These are phyloP conservation scores for Teratosphaeria destructans DNA, from an alignment of 2,329 filamentous ascomycete species.

Conservation along the genomic window DNA sequence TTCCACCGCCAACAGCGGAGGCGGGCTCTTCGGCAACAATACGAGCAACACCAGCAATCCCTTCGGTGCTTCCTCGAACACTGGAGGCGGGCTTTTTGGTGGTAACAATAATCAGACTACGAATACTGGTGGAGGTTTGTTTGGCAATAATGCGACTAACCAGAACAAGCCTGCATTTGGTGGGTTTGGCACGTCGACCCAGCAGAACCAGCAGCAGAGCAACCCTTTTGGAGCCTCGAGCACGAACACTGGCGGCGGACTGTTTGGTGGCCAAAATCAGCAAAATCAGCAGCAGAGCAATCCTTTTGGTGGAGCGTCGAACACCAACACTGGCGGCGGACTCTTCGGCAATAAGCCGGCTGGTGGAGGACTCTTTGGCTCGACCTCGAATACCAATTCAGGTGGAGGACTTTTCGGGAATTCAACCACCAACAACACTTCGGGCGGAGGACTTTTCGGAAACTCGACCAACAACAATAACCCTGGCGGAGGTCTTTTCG, in stretches of 20 bases:
- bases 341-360: slow-evolving; percentile 56
- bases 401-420: slow-evolving; percentile 36
- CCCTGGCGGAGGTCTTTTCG: slow-evolving; percentile 40
- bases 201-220: slow-evolving; percentile 8
- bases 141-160: slow-evolving; percentile 55
- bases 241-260: slow-evolving; percentile 29
- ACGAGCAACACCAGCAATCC: slow-evolving; percentile 22
- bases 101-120: slow-evolving; percentile 31
- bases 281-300: slow-evolving; percentile 3
- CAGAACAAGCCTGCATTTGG: background rate
- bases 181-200: background rate
- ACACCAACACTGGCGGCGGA: slow-evolving; percentile 26
- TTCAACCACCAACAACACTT: background rate
- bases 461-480: slow-evolving; percentile 19
- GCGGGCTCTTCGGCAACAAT: slow-evolving; percentile 21
- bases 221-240: slow-evolving; percentile 16
- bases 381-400: slow-evolving; percentile 23
- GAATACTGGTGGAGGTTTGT: slow-evolving; percentile 31
- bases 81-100: slow-evolving; percentile 27
- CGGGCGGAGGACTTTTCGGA: slow-evolving; percentile 40
- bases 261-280: slow-evolving; percentile 28
- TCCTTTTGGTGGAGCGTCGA: background rate
- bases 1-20: slow-evolving; percentile 22
- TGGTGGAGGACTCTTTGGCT: slow-evolving; percentile 8
- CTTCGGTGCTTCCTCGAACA: slow-evolving; percentile 30